These are phyloP conservation scores for Peniophora sp. DNA, from an alignment of 1,284 basidiomycete genomes.

Conservation along the genomic window DNA sequence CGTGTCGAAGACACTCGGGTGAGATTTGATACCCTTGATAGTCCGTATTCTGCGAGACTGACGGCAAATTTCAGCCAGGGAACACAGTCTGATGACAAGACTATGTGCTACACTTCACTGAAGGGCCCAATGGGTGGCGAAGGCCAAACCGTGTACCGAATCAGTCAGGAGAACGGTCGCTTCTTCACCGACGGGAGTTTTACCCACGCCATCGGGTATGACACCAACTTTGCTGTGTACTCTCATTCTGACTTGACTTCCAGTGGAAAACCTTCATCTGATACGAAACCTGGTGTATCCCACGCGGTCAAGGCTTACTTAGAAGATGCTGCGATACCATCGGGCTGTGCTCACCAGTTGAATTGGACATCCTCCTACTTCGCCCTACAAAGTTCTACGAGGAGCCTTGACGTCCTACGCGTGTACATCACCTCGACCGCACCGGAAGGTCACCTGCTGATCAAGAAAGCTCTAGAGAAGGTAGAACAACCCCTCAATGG, in stretches of 20 bases:
- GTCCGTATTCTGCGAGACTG: no score
- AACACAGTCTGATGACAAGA: slow-evolving; percentile 13
- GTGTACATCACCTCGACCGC: background rate
- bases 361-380: background rate
- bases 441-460: background rate
- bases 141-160: slow-evolving; percentile 4
- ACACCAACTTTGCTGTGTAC: slow-evolving; percentile 8
- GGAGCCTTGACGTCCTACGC: background rate
- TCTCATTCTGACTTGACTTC: background rate
- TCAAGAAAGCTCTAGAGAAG: background rate
- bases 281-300: background rate
- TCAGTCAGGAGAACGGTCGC: background rate
- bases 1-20: no score
- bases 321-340: background rate
- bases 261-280: background rate
- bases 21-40: no score
- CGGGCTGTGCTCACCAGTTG: background rate
- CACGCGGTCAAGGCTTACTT: background rate
- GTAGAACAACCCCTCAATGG: background rate
- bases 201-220: slow-evolving; percentile 10
- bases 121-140: slow-evolving; percentile 6
- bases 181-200: slow-evolving; percentile 11
- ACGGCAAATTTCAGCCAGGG: slow-evolving; percentile 7
- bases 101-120: slow-evolving; percentile 12
- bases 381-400: background rate